Evolutionary conservation across 768 basidiomycete genomes (phyloP), one percentile per base, ranked within the genome.

Genomic region (Kwoniella bestiolae): DNA sequence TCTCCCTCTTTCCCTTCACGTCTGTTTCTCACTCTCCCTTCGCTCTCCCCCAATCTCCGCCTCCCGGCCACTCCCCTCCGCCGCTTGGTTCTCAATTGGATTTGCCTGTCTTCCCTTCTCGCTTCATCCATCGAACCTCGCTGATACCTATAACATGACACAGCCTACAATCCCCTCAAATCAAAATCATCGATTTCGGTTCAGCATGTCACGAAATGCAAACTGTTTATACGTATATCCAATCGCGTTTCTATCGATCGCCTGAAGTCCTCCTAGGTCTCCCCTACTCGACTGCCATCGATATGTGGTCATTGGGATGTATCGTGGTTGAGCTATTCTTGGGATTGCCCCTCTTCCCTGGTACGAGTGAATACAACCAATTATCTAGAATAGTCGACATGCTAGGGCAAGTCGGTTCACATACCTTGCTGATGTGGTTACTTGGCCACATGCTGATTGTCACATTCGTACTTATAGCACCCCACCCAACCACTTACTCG

Each of bases 141-240:
- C 31, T 25, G n/a, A 16, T 23, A n/a, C 35, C 60, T 31, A 4
- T 32, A 49, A 63, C 47, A 23, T 49, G 35, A 18, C 12, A 25
- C 75, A 96, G 94, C 21, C 85, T 99, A 35, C 94, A 95, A 85
- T 93, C 94, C 9, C 95, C 95, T 2, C 90, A 93, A 82, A 97
- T 98, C 84, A 98, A 98, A 83, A 91, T 99, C 57, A 98, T 99
- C 78, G 95, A 98, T 83, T 98, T 98, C 83, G 96, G 96, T 45
- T 97, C 94, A 4, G 94, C 96, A 18, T 99, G 96, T 79, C 94
- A 97, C 79, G 96, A 98, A 83, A 89, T 92, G 74, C 94, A 97
- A 82, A 99, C 95, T n/a, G 94, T 98, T 46, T 99, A 99, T 81
- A 99, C 96, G 3, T 99, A 99, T 83, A 98, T 99, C 79, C 96